Percentiles rank a stretch among this genome's conserved stretches.
These are phyloP conservation scores for Neocucurbitaria cava DNA, from an alignment of 2,329 filamentous ascomycete species.

Conservation along the genomic window DNA sequence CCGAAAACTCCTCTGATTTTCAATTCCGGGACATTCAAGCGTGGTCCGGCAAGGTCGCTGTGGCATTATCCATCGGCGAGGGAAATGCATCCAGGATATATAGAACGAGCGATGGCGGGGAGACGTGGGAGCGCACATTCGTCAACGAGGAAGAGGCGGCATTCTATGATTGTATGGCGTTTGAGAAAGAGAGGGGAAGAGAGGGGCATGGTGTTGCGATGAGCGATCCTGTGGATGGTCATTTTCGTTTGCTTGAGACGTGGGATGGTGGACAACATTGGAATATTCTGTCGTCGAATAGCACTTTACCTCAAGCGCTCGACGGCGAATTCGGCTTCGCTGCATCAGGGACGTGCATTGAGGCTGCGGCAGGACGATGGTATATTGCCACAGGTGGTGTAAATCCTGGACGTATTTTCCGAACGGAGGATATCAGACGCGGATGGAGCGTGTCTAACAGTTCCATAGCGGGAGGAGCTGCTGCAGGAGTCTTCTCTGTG, in stretches of 20 bases:
- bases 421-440: conserved; percentile 16
- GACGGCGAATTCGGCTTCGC: conserved; percentile 35
- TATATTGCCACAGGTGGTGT: conserved; percentile 37
- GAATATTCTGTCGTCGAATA: conserved; percentile 16
- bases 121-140: conserved; percentile 31
- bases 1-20: conserved; percentile 27
- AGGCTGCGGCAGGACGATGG: conserved; percentile 35
- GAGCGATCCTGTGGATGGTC: conserved; percentile 39
- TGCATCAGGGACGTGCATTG: conserved; percentile 36
- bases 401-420: conserved; percentile 32
- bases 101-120: conserved; percentile 27
- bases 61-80: conserved; percentile 35
- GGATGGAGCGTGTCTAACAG: conserved; percentile 30
- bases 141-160: conserved; percentile 31
- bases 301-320: conserved; percentile 26
- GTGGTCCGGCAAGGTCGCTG: conserved; percentile 24
- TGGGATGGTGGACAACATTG: conserved; percentile 32
- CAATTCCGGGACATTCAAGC: conserved; percentile 41
- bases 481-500: conserved; percentile 39
- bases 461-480: conserved; percentile 29
- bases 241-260: conserved; percentile 37
- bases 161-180: conserved; percentile 41
- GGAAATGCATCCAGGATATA: conserved; percentile 35
- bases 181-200: conserved; percentile 22
- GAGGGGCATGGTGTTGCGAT: conserved; percentile 29